These are phyloP conservation scores for Microsporum audouinii DNA, from an alignment of 2,329 filamentous ascomycete genomes.

Conservation along the genomic window DNA sequence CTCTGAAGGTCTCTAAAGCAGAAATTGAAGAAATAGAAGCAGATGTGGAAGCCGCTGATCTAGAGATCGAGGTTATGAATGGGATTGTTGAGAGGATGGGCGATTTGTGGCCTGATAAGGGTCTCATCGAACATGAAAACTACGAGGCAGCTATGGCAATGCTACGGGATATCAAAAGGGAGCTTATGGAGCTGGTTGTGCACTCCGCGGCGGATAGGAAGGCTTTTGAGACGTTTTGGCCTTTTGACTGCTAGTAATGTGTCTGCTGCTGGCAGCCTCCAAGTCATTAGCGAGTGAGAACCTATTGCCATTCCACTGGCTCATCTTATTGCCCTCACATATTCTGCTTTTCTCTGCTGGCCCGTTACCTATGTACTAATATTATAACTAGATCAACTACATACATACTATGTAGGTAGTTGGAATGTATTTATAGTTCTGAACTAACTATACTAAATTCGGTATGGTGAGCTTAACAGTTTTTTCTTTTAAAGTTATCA, in stretches of 20 bases:
- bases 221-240: conserved; percentile 7
- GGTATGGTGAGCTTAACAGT: not conserved
- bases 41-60: not conserved
- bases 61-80: conserved; percentile 6
- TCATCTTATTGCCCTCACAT: too few relatives aligned
- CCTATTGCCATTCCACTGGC: too few relatives aligned
- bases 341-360: too few relatives aligned
- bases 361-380: too few relatives aligned
- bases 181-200: conserved; percentile 6
- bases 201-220: conserved; percentile 5
- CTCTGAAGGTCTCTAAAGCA: not conserved
- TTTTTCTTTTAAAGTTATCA: not conserved
- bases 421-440: too few relatives aligned
- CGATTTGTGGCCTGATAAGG: conserved; percentile 10
- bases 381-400: too few relatives aligned
- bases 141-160: conserved; percentile 8
- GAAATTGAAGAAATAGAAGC: not conserved
- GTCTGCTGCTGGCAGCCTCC: not conserved
- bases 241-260: conserved; percentile 7
- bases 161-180: conserved; percentile 4
- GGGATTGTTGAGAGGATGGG: conserved; percentile 1
- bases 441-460: too few relatives aligned
- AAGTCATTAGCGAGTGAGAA: too few relatives aligned
- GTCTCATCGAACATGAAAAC: conserved; percentile 6
- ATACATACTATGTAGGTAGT: too few relatives aligned